Base-by-base conservation (phyloP, 805 yeast genomes). In the Ogataea minuta region DNA sequence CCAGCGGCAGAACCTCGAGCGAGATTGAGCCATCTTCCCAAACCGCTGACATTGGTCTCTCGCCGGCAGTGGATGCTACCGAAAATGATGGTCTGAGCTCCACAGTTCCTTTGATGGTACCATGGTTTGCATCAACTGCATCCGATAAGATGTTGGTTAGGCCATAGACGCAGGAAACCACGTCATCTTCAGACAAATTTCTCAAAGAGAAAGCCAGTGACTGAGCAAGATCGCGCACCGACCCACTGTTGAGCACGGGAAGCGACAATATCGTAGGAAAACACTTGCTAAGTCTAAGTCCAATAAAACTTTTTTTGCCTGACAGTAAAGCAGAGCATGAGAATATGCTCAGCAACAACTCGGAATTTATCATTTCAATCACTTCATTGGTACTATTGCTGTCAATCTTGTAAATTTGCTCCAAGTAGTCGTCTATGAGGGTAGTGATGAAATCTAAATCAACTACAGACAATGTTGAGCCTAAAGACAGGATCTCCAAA, bases 81-180 rank as follows among this genome's bases (percentile, higher is more conserved):
- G 48, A 41, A 15, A 36, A 34, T 8, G 46, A 44, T 1, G 46
- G 42, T 30, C 46, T 45, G 3, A 44, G 23, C 17, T 36, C 47
- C 16, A 43, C 66, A 36, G 61, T 72, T 15, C 39, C 41, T 12
- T 36, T 41, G n/a, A 35, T 14, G n/a, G 35, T 23, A 2, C 46
- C 44, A 17, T 32, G 26, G 54, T 51, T 34, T 10, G 36, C 29
- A 4, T 41, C 37, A 7, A 26, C 26, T 3, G 48, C 31, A 73
- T 80, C 37, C 70, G 75, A 36, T 23, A 91, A 63, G 43, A 84
- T 60, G 57, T 93, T 93, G 13, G 85, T 78, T 47, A 91, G 70
- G 0, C 95, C 80, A 62, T 93, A 93, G 36, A 93, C 79, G 1
- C 91, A 76, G 6, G 95, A 81, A 7, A 89, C 85, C 15, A 84